A percentile compares a stretch with the other conserved stretches of the same genome.
Evolutionary conservation across 805 yeast genomes (phyloP).

Genomic region (Kurtzmaniella fragi): DNA sequence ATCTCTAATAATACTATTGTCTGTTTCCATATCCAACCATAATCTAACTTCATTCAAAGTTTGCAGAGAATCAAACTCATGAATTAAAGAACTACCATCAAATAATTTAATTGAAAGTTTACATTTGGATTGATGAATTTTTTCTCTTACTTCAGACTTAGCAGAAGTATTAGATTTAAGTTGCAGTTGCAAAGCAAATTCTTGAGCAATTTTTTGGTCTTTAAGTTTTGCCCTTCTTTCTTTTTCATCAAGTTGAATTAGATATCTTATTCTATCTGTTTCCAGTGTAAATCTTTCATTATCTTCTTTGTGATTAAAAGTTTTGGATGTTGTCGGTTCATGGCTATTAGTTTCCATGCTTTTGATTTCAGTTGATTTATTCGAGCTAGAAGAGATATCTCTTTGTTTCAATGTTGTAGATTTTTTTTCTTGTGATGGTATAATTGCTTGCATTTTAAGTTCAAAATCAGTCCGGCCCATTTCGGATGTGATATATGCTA

Average conservation of each 20-base stretch:
- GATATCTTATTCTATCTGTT: slow-evolving; percentile 47
- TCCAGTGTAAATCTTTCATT: slow-evolving; percentile 30
- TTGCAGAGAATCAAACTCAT: slow-evolving; percentile 41
- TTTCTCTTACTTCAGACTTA: neutral
- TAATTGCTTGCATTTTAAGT: slow-evolving; percentile 12
- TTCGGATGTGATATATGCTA: slow-evolving; percentile 37
- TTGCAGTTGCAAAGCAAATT: slow-evolving; percentile 3
- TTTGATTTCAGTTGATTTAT: slow-evolving; percentile 5
- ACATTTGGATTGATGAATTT: slow-evolving; percentile 18
- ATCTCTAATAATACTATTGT: slow-evolving; percentile 30
- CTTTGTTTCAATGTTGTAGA: no score
- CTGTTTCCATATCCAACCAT: slow-evolving; percentile 51
- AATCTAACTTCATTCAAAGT: slow-evolving; percentile 55
- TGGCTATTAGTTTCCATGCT: no score
- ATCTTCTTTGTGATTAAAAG: no score
- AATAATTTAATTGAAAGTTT: slow-evolving; percentile 57
- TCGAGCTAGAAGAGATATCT: slow-evolving; percentile 13
- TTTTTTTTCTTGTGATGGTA: neutral
- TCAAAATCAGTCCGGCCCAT: slow-evolving; percentile 20
- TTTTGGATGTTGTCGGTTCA: no score
- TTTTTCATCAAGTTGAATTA: slow-evolving; percentile 49
- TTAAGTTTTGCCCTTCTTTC: slow-evolving; percentile 30
- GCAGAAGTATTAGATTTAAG: no score
- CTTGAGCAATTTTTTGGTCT: slow-evolving; percentile 8
- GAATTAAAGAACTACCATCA: slow-evolving; percentile 57